Evolutionary conservation across 2,329 filamentous ascomycete genomes (phyloP), one percentile per base, ranked within the genome.

Genomic region (Beauveria medogensis): DNA sequence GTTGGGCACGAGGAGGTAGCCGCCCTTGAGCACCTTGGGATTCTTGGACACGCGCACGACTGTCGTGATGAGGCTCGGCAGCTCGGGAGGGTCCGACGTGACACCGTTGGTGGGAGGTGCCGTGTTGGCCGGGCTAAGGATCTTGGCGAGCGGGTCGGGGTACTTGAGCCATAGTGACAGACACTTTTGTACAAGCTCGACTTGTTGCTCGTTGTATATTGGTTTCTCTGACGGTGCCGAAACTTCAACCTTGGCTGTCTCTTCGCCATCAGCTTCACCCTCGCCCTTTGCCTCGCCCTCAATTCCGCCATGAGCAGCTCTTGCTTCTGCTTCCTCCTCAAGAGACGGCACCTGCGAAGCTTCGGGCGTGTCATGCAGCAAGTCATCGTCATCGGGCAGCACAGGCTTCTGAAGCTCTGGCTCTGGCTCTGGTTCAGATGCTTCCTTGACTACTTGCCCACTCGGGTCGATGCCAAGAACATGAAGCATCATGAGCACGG

Each of bases 1-100:
- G 69, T 92, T 92, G 0, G 92, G 92, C 3, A 90, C 90, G 48
- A 97, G 80, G 18, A 99, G 82, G 72, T 94, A 95, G 18, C 92
- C 92, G 18, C 90, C 87, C 75, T 96, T 96, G 67, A 96, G 80
- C 1, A 94, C 82, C 48, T 84, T 85, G 1, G 87, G 84, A 67
- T 94, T 95, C 74, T 96, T 96, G 59, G 87, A 82, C 9, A 94
- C 84, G 46, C 86, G 84, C 57, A 91, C 85, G 46, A 96, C 87
- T 1, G 85, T 90, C 0, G 91, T 88, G 26, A 91, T 80, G 53
- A 95, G 86, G 37, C 82, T 85, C 1, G 87, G 89, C 16, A 78
- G 78, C 12, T 74, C 72, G 22, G 74, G 78, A 70, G 71, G 75
- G 65, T 80, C 78, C 0, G 75, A 69, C 4, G 77, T 72, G 50